Base-by-base conservation (phyloP, 805 yeast genomes). In the Suhomyces sp. region DNA sequence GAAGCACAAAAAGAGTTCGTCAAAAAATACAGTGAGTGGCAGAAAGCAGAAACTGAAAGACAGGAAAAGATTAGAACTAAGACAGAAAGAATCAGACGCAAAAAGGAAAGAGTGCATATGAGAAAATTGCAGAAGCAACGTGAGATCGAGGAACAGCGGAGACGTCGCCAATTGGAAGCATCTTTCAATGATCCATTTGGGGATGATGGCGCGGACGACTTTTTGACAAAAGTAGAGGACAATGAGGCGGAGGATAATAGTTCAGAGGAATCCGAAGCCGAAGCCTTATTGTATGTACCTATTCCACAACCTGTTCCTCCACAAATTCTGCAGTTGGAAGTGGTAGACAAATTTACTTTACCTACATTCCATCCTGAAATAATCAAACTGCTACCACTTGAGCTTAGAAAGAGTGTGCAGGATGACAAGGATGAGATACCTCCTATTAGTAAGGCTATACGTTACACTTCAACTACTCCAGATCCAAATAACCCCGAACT, bases 351-450 rank as follows among this genome's bases (percentile, higher is more conserved):
- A 47, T 75, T 74, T 52, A 68, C 71, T 22, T 54, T 62, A 26
- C 80, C 80, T 4, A 54, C 67, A 2, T 67, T 57, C 5, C 62
- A 72, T 54, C 61, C 58, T 0, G 78, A 75, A 50, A 68, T 75
- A 33, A 50, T 63, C 42, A 57, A 63, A 23, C 60, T 60, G 50
- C 54, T 75, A 27, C 78, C 79, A 2, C 51, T 67, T n/a, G 70
- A 70, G 13, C 49, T 57, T 19, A 52, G 60, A 26, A 29, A 52
- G 12, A 41, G 48, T 19, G 26, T 44, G 5, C 53, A 53, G 6
- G 31, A 13, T 4, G 47, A 48, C 12, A 54, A 46, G 17, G 55
- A 57, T 2, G 58, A 58, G 3, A 52, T 44, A 8, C 52, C 60
- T 12, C 33, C 59, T 2, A 64, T 75, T 17, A 73, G 72, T 54